Conservation (phyloP, 805 yeast species). For the Monosporozyma servazzii region DNA sequence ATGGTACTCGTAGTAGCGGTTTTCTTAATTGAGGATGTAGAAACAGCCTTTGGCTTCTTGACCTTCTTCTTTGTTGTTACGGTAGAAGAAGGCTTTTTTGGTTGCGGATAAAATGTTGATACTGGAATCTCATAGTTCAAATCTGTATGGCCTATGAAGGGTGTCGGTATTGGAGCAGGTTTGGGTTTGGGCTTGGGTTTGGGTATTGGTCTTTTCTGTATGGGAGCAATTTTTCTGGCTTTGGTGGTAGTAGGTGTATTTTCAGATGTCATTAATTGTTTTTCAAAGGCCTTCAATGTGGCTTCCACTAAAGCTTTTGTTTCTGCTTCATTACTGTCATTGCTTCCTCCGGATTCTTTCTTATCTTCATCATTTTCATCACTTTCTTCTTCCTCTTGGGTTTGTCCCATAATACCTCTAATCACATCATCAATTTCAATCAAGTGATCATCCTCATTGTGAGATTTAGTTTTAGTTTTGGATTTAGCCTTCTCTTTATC, state of each 20-base stretch:
- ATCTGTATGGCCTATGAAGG: not conserved
- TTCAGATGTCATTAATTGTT: constrained; percentile 16
- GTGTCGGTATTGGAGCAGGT: not conserved
- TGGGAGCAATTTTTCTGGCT: constrained; percentile 6
- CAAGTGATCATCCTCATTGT: constrained; percentile 11
- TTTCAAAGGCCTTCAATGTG: constrained; percentile 28
- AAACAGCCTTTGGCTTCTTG: not conserved
- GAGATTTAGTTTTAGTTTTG: constrained; percentile 1
- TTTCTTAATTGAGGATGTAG: not conserved
- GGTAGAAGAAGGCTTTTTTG: constrained; percentile 1
- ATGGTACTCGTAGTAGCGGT: not conserved
- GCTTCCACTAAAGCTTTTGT: constrained; percentile 29
- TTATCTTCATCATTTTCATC: constrained; percentile 10
- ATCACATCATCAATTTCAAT: constrained; percentile 27
- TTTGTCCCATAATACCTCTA: constrained; percentile 19
- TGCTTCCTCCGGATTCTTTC: constrained; percentile 2
- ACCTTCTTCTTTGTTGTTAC: constrained; percentile 14
- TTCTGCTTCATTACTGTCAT: constrained; percentile 19
- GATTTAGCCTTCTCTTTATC: constrained; percentile 4
- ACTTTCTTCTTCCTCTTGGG: not conserved
- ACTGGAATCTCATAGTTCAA: constrained; percentile 4
- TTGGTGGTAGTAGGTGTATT: constrained; percentile 4
- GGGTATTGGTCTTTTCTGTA: constrained; percentile 10
- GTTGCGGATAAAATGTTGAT: constrained; percentile 5
- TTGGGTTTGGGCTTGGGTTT: constrained; percentile 1